Percentiles rank a stretch among this genome's conserved stretches.
Conservation (phyloP, 1,139 yeast species). For the Hemisphaericaspora lyxosophila region DNA sequence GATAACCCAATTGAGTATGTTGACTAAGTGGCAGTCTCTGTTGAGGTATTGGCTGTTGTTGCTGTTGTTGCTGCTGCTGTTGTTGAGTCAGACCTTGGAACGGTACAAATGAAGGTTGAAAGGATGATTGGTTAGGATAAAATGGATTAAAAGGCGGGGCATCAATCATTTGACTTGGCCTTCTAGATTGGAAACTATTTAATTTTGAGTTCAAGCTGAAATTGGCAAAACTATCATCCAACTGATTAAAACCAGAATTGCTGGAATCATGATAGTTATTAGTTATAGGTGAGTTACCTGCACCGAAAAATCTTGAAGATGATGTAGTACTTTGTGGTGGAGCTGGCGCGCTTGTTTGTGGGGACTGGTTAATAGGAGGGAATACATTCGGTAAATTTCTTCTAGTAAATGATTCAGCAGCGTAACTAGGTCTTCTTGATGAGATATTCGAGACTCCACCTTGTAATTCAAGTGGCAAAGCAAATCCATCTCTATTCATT, state of each 20-base stretch:
- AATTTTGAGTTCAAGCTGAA: slow-evolving; percentile 37
- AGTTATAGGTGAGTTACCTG: slow-evolving; percentile 4
- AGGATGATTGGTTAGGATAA: slow-evolving; percentile 8
- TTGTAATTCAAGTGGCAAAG: slow-evolving; percentile 58
- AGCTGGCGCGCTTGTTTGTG: slow-evolving; percentile 7
- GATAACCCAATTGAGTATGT: neutral
- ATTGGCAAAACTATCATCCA: slow-evolving; percentile 36
- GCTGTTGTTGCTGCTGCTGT: slow-evolving; percentile 8
- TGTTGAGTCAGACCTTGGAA: slow-evolving; percentile 9
- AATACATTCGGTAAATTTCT: slow-evolving; percentile 17
- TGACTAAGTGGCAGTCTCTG: slow-evolving; percentile 5
- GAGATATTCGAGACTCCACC: slow-evolving; percentile 64
- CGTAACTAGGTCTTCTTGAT: slow-evolving; percentile 63
- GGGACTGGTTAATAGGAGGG: slow-evolving; percentile 9
- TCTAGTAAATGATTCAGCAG: slow-evolving; percentile 59
- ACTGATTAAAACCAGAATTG: slow-evolving; percentile 25
- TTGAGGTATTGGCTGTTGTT: slow-evolving; percentile 7
- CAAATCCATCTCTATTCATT: slow-evolving; percentile 30
- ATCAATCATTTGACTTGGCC: slow-evolving; percentile 48
- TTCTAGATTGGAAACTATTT: slow-evolving; percentile 43
- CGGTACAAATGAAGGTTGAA: slow-evolving; percentile 7
- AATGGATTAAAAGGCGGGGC: slow-evolving; percentile 17
- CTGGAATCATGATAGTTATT: slow-evolving; percentile 8
- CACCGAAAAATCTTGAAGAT: slow-evolving; percentile 2
- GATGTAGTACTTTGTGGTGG: neutral